A percentile compares a stretch with the other conserved stretches of the same genome.
These are phyloP conservation scores for Leccinum arenicola DNA, from an alignment of 768 basidiomycete genomes.

Conservation along the genomic window DNA sequence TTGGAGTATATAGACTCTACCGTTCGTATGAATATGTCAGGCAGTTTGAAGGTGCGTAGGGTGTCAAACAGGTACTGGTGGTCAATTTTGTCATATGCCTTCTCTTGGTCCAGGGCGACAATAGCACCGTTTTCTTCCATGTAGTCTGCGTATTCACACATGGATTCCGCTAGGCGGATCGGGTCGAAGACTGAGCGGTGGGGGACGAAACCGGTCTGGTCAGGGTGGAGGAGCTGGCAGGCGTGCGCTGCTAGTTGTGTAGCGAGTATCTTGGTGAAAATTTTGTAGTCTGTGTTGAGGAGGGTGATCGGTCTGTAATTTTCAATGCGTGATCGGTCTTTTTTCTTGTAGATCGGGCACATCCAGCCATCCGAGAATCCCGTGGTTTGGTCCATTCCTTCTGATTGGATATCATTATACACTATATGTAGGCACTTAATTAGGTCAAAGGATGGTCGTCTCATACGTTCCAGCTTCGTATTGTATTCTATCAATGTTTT, in stretches of 20 bases:
- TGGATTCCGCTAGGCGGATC: constrained; percentile 22
- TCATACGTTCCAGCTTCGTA: not conserved
- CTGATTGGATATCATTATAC: not conserved
- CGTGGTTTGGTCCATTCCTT: not conserved
- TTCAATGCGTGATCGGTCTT: not conserved
- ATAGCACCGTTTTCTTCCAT: constrained; percentile 28
- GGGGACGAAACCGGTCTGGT: constrained; percentile 40
- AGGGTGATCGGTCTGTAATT: constrained; percentile 37
- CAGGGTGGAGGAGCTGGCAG: constrained; percentile 9
- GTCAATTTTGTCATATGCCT: constrained; percentile 34
- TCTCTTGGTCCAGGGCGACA: constrained; percentile 37
- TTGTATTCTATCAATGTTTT: not conserved
- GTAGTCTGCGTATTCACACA: constrained; percentile 17
- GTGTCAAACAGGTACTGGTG: constrained; percentile 27
- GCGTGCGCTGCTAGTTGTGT: constrained; percentile 15
- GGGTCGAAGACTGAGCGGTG: constrained; percentile 31
- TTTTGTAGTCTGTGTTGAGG: constrained; percentile 34
- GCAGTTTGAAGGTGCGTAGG: not conserved
- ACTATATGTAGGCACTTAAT: not conserved
- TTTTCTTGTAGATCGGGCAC: not conserved
- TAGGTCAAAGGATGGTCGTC: not conserved
- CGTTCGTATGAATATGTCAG: not conserved
- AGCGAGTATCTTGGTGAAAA: constrained; percentile 26
- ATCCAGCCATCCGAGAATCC: not conserved
- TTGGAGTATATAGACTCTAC: not conserved